These are phyloP conservation scores for Globisporangium abappressorium DNA, from an alignment of 352 stramenopile species.

Conservation along the genomic window DNA sequence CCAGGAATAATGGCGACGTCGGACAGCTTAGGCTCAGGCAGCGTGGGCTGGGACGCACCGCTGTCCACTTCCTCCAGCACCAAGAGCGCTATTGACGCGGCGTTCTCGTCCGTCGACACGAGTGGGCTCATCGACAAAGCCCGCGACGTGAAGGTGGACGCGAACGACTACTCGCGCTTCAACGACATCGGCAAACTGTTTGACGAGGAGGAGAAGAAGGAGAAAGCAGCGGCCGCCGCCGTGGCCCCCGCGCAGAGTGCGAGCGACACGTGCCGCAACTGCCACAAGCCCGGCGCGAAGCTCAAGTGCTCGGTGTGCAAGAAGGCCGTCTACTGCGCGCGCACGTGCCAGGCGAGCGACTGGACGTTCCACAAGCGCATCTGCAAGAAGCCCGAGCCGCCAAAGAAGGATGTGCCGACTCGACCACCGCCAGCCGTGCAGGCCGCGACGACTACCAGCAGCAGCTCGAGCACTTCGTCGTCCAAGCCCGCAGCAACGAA, in stretches of 20 bases:
- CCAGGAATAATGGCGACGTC: background rate
- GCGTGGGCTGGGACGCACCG: constrained; percentile 51
- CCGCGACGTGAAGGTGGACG: constrained; percentile 64
- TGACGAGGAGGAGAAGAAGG: constrained; percentile 34
- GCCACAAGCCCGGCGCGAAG: constrained; percentile 66
- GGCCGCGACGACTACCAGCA: background rate
- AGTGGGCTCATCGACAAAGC: constrained; percentile 61
- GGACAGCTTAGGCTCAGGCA: constrained; percentile 12
- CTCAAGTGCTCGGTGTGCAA: constrained; percentile 89
- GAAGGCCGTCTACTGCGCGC: constrained; percentile 80
- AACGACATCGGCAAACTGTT: constrained; percentile 60
- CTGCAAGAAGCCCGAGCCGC: constrained; percentile 78
- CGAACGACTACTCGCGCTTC: constrained; percentile 87
- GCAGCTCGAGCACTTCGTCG: background rate
- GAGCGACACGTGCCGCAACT: constrained; percentile 65
- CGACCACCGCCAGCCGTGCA: constrained; percentile 15
- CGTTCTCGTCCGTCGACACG: constrained; percentile 24
- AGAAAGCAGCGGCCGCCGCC: constrained; percentile 7
- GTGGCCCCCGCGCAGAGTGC: background rate
- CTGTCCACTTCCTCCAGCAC: constrained; percentile 16
- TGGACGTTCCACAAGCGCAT: constrained; percentile 87
- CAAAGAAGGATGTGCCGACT: constrained; percentile 47
- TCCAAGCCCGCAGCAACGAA: background rate
- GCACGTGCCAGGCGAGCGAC: constrained; percentile 77
- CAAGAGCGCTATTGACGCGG: background rate